Evolutionary conservation across 1,284 basidiomycete species (phyloP), one percentile per base, ranked within the genome.

Genomic region (Leccinum ponderosum): DNA sequence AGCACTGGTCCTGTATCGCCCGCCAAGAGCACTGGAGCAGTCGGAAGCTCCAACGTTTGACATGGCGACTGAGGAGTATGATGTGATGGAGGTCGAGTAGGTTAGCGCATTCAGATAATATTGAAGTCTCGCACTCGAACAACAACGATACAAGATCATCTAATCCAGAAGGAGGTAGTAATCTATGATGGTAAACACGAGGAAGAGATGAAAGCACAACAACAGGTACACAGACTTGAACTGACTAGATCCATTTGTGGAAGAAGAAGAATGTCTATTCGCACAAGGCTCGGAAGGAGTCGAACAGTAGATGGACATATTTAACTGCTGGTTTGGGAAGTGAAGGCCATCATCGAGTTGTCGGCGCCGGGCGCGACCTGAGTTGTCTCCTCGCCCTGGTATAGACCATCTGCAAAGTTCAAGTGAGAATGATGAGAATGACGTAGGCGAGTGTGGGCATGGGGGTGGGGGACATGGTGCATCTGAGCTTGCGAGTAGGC

Each of bases 381-480:
- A 33, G 73, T 62, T 9, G 69, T 52, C n/a, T 75, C 70, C 25
- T 74, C 73, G 51, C 59, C 62, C 42, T 73, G 62, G 68, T 84
- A 85, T 52, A 84, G 73, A 39, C 77, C 73, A 64, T 82, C 80
- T 14, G 78, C 62, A 60, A 81, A 77, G 67, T 80, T 81, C 57
- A 85, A 62, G 64, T 77, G 75, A 2, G 76, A 77, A 61, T 84
- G 82, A 63, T 77, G 75, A 2, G 76, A 77, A 61, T 84, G 82
- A 63, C 86, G 88, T 65, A 88, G 86, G 31, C 87, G 81, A 0
- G 87, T 84, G 66, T 91, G 88, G 1, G 87, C 87, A 62, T 90
- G 88, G 1, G 89, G 87, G 65, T 90, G 89, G 0, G 89, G 87
- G 54, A 90, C 87, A 65, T 90, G 89, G 68, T 90, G 89, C 85